These are phyloP conservation scores for Panus rudis DNA, from an alignment of 768 basidiomycete genomes.

Conservation along the genomic window DNA sequence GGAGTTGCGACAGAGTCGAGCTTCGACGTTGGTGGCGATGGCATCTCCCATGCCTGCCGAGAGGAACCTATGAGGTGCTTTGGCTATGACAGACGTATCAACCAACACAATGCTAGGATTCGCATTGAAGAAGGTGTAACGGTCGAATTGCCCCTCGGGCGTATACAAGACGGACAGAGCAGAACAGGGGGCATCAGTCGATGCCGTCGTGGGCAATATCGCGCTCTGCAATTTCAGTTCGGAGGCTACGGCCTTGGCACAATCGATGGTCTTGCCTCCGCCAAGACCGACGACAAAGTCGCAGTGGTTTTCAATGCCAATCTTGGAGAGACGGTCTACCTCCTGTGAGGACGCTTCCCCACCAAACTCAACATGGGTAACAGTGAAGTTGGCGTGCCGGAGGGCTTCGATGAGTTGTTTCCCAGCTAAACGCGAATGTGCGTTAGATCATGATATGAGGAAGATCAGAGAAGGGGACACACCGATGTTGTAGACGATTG, in stretches of 20 bases:
- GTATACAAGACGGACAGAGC: conserved; percentile 28
- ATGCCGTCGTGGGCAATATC: conserved; percentile 24
- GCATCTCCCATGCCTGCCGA: conserved; percentile 27
- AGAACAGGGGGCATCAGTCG: conserved; percentile 27
- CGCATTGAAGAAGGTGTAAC: conserved; percentile 24
- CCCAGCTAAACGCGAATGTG: conserved; percentile 16
- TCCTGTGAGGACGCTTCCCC: conserved; percentile 25
- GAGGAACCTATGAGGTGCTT: conserved; percentile 24
- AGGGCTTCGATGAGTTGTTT: conserved; percentile 19
- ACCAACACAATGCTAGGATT: conserved; percentile 24
- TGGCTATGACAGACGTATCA: conserved; percentile 24
- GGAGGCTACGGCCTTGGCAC: conserved; percentile 23
- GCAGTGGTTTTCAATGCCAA: conserved; percentile 11
- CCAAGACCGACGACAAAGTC: conserved; percentile 27
- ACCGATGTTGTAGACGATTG: conserved; percentile 25
- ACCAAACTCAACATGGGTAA: conserved; percentile 19
- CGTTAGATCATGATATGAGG: neutral
- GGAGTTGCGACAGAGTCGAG: conserved; percentile 16
- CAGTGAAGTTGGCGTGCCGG: conserved; percentile 17
- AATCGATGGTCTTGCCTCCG: conserved; percentile 27
- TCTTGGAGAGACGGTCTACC: conserved; percentile 16
- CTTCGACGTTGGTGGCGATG: conserved; percentile 27
- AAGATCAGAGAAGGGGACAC: conserved; percentile 1
- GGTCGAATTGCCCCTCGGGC: conserved; percentile 22
- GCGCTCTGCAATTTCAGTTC: conserved; percentile 20